These are phyloP conservation scores for Naganishia antarctica DNA, from an alignment of 768 basidiomycete species.

Conservation along the genomic window DNA sequence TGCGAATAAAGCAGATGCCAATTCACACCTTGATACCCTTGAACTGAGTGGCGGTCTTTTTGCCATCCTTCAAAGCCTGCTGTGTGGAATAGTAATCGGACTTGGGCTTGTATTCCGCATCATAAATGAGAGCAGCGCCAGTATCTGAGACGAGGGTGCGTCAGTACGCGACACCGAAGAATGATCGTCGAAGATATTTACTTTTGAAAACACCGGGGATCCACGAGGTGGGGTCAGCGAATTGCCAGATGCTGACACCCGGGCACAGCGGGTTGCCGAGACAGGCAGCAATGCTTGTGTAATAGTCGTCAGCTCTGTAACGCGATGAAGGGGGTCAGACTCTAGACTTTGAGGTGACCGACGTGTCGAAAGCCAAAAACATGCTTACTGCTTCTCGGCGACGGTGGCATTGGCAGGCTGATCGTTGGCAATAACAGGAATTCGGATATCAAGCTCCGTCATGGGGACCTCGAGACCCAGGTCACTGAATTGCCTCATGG, in stretches of 20 bases:
- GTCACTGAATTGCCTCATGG: slow-evolving; percentile 42
- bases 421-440: slow-evolving; percentile 34
- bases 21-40: neutral
- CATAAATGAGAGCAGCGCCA: slow-evolving; percentile 32
- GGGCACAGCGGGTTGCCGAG: slow-evolving; percentile 36
- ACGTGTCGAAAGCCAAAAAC: neutral
- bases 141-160: neutral
- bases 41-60: slow-evolving; percentile 13
- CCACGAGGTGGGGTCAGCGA: slow-evolving; percentile 35
- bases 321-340: slow-evolving; percentile 25
- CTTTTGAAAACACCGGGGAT: slow-evolving; percentile 40
- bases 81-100: slow-evolving; percentile 28
- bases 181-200: too few species aligned
- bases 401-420: slow-evolving; percentile 34
- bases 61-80: slow-evolving; percentile 22
- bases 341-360: neutral
- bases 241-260: slow-evolving; percentile 38
- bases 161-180: too few species aligned
- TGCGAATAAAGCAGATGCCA: too few species aligned
- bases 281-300: slow-evolving; percentile 32
- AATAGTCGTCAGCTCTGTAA: slow-evolving; percentile 35
- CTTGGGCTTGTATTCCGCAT: slow-evolving; percentile 36
- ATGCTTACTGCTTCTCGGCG: slow-evolving; percentile 32
- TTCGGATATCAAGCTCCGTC: slow-evolving; percentile 42
- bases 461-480: slow-evolving; percentile 41